Evolutionary conservation across 1,139 yeast genomes (phyloP), one percentile per base, ranked within the genome.

Genomic region (Candida sp.): DNA sequence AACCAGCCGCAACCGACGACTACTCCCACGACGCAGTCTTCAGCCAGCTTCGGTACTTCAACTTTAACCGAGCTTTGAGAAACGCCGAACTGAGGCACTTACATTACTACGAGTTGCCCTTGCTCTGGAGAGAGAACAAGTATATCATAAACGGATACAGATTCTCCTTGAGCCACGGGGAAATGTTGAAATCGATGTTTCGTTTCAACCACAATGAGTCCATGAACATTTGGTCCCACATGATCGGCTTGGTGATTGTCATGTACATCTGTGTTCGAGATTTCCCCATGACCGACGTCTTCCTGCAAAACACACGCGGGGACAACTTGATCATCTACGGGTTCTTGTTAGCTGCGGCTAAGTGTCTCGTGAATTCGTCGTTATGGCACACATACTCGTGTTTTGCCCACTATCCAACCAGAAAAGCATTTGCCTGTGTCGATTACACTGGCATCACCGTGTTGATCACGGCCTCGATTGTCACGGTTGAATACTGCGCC

Each of bases 381-480:
- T 74, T 87, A 30, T 94, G 98, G 98, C 99, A 94, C 69, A 90
- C 98, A 2, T 93, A 91, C 68, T 84, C 89, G 52, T 87, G 92
- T 55, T 88, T 92, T 58, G 85, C 96, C 22, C 80, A 81, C 51
- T 70, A 88, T 46, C 71, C 78, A 27, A 70, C 85, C 52, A 80
- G 97, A 65, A 79, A 86, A 55, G 81, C 83, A 52, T 90, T 90
- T 69, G 97, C 98, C 0, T 94, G 99, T 69, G 86, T 93, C 44
- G 99, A 94, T 71, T 94, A 94, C 67, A 88, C 97, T 7, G 99
- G 99, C 1, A 94, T 94, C 59, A 91, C 98, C 0, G 81, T 92
- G 9, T 75, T 94, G 55, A 92, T 94, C 58, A 88, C 97, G 0
- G 93, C 96, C n/a, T 90, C 97, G 1, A 88, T 94, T 47, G 75